phyloP scores from a whole-genome alignment of 352 stramenopile species.

The Phytopythium vexans region DNA sequence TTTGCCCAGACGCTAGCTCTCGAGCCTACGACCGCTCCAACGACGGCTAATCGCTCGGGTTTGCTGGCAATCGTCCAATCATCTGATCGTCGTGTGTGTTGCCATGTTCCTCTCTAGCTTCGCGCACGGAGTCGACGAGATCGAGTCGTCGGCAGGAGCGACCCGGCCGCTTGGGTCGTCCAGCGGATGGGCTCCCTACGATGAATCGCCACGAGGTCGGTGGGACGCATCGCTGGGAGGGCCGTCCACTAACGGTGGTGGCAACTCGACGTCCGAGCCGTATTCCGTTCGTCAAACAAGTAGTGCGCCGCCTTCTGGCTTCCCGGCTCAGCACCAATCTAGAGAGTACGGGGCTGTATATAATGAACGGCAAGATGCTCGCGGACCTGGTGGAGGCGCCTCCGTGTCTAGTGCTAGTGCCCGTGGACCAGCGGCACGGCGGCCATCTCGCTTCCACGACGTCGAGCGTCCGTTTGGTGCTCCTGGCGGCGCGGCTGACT shows the following conservation, averaged over 20 bases:
- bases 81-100: constrained; percentile 14
- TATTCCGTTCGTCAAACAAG: constrained; percentile 6
- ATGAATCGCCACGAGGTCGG: constrained; percentile 17
- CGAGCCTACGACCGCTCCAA: background rate
- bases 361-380: constrained; percentile 61
- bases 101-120: constrained; percentile 43
- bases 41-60: too few relatives aligned
- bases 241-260: background rate
- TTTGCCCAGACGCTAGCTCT: background rate
- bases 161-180: constrained; percentile 3
- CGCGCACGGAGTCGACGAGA: constrained; percentile 74
- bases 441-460: constrained; percentile 5
- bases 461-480: constrained; percentile 12
- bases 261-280: background rate
- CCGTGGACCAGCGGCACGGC: constrained; percentile 9
- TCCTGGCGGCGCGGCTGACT: constrained; percentile 9
- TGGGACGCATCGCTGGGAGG: constrained; percentile 19
- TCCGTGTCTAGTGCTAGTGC: constrained; percentile 48
- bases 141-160: constrained; percentile 17
- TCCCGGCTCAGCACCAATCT: constrained; percentile 31
- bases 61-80: too few relatives aligned
- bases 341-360: constrained; percentile 63
- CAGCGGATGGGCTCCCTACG: background rate
- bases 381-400: constrained; percentile 36
- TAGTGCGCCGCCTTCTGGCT: background rate